Evolutionary conservation across 2,329 filamentous ascomycete genomes (phyloP).

Genomic region (Clarireedia monteithiana): DNA sequence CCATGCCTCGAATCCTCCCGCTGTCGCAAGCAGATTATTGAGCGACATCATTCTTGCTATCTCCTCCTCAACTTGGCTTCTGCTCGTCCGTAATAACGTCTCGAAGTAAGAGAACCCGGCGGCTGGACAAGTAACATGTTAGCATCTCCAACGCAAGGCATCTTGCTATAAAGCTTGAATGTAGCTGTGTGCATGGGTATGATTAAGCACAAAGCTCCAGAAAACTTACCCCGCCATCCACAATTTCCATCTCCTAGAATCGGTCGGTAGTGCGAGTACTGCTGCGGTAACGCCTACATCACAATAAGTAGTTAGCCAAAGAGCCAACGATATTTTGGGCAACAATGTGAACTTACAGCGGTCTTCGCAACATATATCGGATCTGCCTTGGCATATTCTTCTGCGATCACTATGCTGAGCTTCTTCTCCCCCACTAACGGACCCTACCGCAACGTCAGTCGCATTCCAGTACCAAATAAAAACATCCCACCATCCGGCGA

Average conservation of each 20-base stretch:
- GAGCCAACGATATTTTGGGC: not conserved
- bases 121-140: conserved; percentile 44
- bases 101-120: conserved; percentile 93
- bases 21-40: conserved; percentile 59
- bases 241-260: conserved; percentile 93
- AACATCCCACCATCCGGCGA: not conserved
- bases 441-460: conserved; percentile 49
- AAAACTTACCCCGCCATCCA: conserved; percentile 84
- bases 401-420: conserved; percentile 67
- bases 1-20: conserved; percentile 63
- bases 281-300: conserved; percentile 64
- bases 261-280: conserved; percentile 80
- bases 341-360: conserved; percentile 49
- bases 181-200: conserved; percentile 3
- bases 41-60: conserved; percentile 63
- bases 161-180: too few relatives aligned
- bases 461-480: conserved; percentile 13
- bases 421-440: conserved; percentile 74
- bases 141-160: not conserved
- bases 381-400: conserved; percentile 85
- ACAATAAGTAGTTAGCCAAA: not conserved
- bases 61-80: conserved; percentile 60
- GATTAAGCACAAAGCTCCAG: conserved; percentile 5
- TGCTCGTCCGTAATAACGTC: conserved; percentile 61
- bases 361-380: conserved; percentile 81